Percentiles rank a stretch among this genome's conserved stretches.
phyloP scores from a whole-genome alignment of 2,329 filamentous ascomycete genomes.

The Chaetothyriales sp. region DNA sequence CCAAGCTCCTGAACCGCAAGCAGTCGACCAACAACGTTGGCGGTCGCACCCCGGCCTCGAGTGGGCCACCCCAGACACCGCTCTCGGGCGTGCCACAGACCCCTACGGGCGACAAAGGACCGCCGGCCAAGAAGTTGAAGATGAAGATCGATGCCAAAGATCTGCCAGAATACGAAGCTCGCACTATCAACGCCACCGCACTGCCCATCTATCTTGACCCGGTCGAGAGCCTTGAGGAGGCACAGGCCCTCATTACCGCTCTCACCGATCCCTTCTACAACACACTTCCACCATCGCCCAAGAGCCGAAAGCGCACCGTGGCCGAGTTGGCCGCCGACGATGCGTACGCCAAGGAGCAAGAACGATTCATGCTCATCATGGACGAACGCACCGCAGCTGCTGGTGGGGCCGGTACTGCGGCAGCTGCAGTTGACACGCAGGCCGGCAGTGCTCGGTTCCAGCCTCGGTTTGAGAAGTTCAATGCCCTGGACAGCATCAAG shows the following conservation, averaged over 20 bases:
- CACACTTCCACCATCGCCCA: slow-evolving; percentile 63
- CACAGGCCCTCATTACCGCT: slow-evolving; percentile 54
- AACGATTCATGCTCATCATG: slow-evolving; percentile 82
- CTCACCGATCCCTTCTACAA: slow-evolving; percentile 65
- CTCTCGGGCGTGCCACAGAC: slow-evolving; percentile 45
- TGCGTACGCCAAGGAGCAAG: slow-evolving; percentile 72
- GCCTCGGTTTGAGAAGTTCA: slow-evolving; percentile 78
- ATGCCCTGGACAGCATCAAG: slow-evolving; percentile 74
- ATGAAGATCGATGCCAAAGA: slow-evolving; percentile 64
- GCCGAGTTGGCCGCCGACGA: slow-evolving; percentile 93
- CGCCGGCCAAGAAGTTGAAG: slow-evolving; percentile 52
- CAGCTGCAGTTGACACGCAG: slow-evolving; percentile 58
- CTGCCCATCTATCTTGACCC: slow-evolving; percentile 65
- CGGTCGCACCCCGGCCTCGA: slow-evolving; percentile 28
- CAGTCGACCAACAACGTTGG: slow-evolving; percentile 28
- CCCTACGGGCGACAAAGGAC: slow-evolving; percentile 39
- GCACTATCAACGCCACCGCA: slow-evolving; percentile 57
- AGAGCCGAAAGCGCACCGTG: slow-evolving; percentile 80
- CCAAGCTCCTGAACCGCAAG: slow-evolving; percentile 33
- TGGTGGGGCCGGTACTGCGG: slow-evolving; percentile 31
- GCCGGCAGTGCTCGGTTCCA: slow-evolving; percentile 61
- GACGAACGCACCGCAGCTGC: slow-evolving; percentile 62
- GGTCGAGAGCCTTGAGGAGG: slow-evolving; percentile 52
- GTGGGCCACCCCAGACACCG: slow-evolving; percentile 54
- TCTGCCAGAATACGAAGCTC: slow-evolving; percentile 58